phyloP scores from a whole-genome alignment of 179 eudicot genomes.

The Spinacia oleracea region DNA sequence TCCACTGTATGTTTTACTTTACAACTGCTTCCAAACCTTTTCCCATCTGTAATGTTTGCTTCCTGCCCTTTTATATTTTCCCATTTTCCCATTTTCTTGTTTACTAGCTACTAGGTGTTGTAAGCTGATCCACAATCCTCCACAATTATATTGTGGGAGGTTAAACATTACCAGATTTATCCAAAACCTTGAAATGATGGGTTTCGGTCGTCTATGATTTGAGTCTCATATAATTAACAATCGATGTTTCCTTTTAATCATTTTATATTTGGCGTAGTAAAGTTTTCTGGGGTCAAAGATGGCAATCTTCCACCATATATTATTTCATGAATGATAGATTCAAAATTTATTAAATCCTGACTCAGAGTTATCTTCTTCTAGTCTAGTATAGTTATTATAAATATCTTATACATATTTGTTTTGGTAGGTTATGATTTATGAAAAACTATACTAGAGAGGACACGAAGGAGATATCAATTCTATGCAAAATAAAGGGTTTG shows the following conservation, averaged over 20 bases:
- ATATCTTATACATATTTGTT: too few relatives aligned
- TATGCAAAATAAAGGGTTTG: neutral
- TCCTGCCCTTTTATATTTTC: neutral
- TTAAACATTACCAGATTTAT: neutral
- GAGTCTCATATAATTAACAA: neutral
- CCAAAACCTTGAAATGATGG: neutral
- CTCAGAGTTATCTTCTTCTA: too few relatives aligned
- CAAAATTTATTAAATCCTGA: too few relatives aligned
- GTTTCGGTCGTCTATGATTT: slow-evolving; percentile 1
- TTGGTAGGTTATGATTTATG: too few relatives aligned
- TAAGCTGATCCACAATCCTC: neutral
- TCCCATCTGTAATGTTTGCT: neutral
- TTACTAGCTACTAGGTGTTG: slow-evolving; percentile 8
- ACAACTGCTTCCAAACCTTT: neutral
- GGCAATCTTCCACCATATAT: neutral
- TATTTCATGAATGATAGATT: too few relatives aligned
- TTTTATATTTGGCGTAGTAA: neutral
- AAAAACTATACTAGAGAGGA: too few relatives aligned
- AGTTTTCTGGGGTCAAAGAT: neutral
- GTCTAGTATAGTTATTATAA: too few relatives aligned
- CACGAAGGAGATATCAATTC: neutral
- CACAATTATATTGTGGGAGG: neutral
- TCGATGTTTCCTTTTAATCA: neutral
- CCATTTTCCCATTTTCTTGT: neutral
- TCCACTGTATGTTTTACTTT: slow-evolving; percentile 59